phyloP scores from a whole-genome alignment of 192 early-diverging fungal genomes.

The Backusella macrospora region DNA sequence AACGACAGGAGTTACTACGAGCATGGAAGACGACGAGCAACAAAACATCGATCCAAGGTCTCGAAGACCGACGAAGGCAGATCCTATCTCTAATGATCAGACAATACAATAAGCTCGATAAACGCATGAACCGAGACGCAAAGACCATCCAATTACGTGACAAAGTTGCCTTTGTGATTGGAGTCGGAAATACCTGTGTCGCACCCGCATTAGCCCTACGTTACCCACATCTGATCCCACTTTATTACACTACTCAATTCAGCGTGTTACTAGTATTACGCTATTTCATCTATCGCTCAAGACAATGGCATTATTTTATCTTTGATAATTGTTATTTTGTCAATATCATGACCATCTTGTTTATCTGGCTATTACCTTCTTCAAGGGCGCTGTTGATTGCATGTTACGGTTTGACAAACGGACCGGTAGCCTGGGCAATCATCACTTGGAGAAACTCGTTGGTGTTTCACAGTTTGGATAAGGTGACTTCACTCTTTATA shows the following conservation, averaged over 20 bases:
- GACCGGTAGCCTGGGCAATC: constrained; percentile 66
- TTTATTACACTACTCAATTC: constrained; percentile 52
- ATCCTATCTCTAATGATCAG: constrained; percentile 16
- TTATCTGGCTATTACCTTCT: constrained; percentile 51
- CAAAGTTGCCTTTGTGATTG: constrained; percentile 67
- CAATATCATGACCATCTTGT: constrained; percentile 58
- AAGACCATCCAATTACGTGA: constrained; percentile 54
- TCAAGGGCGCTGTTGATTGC: constrained; percentile 44
- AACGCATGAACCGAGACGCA: constrained; percentile 35
- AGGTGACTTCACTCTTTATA: constrained; percentile 63
- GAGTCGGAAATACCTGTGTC: constrained; percentile 64
- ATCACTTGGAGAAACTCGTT: constrained; percentile 59
- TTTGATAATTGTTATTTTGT: constrained; percentile 64
- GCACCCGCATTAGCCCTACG: constrained; percentile 53
- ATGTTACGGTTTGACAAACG: constrained; percentile 51
- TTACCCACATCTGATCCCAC: constrained; percentile 54
- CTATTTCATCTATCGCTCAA: constrained; percentile 54
- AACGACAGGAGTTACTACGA: constrained; percentile 12
- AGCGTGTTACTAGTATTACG: constrained; percentile 47
- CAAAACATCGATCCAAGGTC: constrained; percentile 31
- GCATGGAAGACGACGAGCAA: constrained; percentile 29
- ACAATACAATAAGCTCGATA: constrained; percentile 28
- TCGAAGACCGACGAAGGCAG: constrained; percentile 27
- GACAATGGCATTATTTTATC: constrained; percentile 61
- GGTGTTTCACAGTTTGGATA: constrained; percentile 66